Evolutionary conservation across 305 asterid genomes (phyloP).

Genomic region (Rubia balearica): DNA sequence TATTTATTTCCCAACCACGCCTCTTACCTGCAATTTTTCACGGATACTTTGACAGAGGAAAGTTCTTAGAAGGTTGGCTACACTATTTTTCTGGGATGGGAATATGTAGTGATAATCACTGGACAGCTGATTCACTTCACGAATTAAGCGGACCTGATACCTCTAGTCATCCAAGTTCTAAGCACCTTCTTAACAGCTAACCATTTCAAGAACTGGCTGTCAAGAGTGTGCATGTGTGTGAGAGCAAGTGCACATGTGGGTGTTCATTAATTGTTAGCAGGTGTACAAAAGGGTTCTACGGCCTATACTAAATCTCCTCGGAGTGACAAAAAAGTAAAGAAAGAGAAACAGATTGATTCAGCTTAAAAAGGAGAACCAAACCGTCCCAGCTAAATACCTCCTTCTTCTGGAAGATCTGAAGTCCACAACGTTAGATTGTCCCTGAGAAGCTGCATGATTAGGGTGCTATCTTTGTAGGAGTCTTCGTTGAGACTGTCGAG

Average conservation of each 20-base stretch:
- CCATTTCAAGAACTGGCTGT: background rate
- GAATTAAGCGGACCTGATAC: background rate
- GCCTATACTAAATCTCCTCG: background rate
- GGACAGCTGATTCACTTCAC: background rate
- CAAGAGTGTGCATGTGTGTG: background rate
- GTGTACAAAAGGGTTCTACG: background rate
- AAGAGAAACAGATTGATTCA: background rate
- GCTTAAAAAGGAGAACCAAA: background rate
- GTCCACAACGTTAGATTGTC: constrained; percentile 83
- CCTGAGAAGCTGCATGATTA: constrained; percentile 86
- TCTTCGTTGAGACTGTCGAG: constrained; percentile 74
- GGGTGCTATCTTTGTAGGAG: constrained; percentile 79
- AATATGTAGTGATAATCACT: background rate
- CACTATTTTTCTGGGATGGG: background rate
- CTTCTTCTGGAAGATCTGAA: constrained; percentile 74
- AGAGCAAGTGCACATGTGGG: background rate
- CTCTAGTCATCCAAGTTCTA: background rate
- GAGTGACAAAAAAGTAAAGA: background rate
- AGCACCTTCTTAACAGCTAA: background rate
- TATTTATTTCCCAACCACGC: background rate
- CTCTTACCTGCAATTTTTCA: background rate
- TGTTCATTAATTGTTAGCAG: background rate
- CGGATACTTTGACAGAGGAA: background rate
- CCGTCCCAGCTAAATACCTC: constrained; percentile 34
- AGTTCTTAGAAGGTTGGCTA: background rate